Evolutionary conservation across 495 filamentous ascomycete genomes (phyloP).

Genomic region (Aspergillus heteromorphus): DNA sequence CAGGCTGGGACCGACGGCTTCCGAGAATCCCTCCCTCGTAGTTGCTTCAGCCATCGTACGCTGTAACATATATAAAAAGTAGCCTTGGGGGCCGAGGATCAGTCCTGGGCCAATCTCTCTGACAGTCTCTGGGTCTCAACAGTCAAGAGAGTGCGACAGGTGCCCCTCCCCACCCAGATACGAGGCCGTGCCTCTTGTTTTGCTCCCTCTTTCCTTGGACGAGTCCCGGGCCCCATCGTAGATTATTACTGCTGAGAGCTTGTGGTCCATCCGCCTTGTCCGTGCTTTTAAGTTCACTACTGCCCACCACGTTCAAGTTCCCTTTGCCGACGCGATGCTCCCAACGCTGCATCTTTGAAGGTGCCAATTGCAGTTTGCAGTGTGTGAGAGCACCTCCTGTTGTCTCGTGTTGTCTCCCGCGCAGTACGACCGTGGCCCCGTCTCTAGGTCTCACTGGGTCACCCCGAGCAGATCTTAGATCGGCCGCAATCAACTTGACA

Average conservation of each 20-base stretch:
- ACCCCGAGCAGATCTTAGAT: constrained; percentile 27
- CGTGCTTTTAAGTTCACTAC: neutral
- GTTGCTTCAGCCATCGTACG: neutral
- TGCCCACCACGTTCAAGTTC: neutral
- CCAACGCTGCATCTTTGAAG: neutral
- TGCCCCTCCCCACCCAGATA: neutral
- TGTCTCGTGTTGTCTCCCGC: neutral
- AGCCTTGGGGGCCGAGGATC: neutral
- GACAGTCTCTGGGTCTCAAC: neutral
- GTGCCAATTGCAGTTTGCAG: constrained; percentile 2
- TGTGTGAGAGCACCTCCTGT: neutral
- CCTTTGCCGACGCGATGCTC: neutral
- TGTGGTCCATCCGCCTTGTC: too few species aligned
- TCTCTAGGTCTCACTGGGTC: constrained; percentile 17
- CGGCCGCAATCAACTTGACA: constrained; percentile 12
- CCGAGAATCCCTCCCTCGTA: neutral
- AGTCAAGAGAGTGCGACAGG: too few species aligned
- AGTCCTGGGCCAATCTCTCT: neutral
- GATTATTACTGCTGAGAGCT: neutral
- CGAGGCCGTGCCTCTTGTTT: neutral
- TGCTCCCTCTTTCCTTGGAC: neutral
- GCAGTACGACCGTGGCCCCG: constrained; percentile 5
- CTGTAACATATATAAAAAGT: neutral
- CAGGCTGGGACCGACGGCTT: neutral
- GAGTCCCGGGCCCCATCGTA: neutral